Evolutionary conservation across 2,329 filamentous ascomycete genomes (phyloP).

Genomic region (Sporothrix mexicana): DNA sequence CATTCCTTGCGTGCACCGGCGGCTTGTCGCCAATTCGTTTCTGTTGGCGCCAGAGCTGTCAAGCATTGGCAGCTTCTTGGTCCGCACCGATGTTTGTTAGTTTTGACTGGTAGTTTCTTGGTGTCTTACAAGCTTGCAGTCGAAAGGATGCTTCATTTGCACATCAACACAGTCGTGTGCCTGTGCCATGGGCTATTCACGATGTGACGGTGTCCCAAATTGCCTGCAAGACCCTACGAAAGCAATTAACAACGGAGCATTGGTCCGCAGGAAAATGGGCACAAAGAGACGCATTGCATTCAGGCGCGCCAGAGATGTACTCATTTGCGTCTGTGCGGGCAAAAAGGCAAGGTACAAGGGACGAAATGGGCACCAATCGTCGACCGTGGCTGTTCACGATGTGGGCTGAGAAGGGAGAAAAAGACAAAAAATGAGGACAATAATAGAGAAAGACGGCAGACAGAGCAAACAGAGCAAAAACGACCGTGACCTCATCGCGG

Average conservation of each 20-base stretch:
- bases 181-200: not conserved
- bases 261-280: constrained; percentile 5
- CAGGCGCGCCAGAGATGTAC: constrained; percentile 16
- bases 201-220: not conserved
- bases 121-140: not conserved
- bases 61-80: constrained; percentile 5
- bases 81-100: not conserved
- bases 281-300: not conserved
- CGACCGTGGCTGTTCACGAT: not conserved
- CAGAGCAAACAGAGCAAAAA: not conserved
- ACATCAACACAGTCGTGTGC: not conserved
- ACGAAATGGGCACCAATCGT: not conserved
- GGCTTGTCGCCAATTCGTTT: not conserved
- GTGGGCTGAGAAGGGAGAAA: not conserved
- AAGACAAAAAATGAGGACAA: not conserved
- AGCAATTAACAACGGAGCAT: constrained; percentile 12
- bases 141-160: not conserved
- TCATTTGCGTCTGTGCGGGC: not conserved
- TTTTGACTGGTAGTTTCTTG: not conserved
- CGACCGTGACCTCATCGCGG: not conserved
- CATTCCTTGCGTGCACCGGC: not conserved
- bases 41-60: not conserved
- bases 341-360: not conserved
- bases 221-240: constrained; percentile 5
- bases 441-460: no score